Evolutionary conservation across 2,329 filamentous ascomycete genomes (phyloP), one percentile per base, ranked within the genome.

Genomic region (Elsinoe necatrix): DNA sequence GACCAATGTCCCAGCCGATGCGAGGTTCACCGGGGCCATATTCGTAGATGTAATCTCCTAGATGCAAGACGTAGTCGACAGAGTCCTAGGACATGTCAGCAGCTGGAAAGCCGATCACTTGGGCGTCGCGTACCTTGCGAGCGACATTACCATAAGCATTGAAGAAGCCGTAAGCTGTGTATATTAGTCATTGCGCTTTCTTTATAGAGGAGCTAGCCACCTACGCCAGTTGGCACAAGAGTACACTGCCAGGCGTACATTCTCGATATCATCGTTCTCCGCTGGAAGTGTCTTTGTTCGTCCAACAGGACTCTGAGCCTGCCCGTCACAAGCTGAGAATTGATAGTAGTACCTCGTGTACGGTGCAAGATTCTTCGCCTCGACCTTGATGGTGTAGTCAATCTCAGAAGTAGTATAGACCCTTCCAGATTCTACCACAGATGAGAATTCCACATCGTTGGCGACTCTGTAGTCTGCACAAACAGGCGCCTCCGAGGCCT

Each of bases 21-120:
- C 69, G 68, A 59, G 72, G 70, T 3, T 67, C 63, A 3, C 69
- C 69, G 25, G 70, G 68, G 14, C 62, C 63, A 54, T 71, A 70
- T 56, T 74, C 72, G 62, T 74, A 75, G 51, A 73, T 72, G 61
- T 73, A 75, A 59, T 75, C 72, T 8, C 72, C 72, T 4, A 74
- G 67, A 37, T 63, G 63, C 23, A 66, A 57, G 11, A 74, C 69
- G 45, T 71, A 74, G 56, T 74, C 72, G 4, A 73, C 70, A 9
- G 68, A 68, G 54, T 73, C 64, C 56, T 52, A n/a, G 7, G 47
- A 51, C 14, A 20, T 5, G n/a, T 39, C 9, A 29, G 23, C 25
- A 9, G 25, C 41, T 9, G 27, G 4, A 29, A 29, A 9, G 9
- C 27, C 4, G 27, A 29, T 4, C 4, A 29, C 27, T 4, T 29